Base-by-base conservation (phyloP, 2,329 filamentous ascomycete species). In the Alternaria gansuensis region DNA sequence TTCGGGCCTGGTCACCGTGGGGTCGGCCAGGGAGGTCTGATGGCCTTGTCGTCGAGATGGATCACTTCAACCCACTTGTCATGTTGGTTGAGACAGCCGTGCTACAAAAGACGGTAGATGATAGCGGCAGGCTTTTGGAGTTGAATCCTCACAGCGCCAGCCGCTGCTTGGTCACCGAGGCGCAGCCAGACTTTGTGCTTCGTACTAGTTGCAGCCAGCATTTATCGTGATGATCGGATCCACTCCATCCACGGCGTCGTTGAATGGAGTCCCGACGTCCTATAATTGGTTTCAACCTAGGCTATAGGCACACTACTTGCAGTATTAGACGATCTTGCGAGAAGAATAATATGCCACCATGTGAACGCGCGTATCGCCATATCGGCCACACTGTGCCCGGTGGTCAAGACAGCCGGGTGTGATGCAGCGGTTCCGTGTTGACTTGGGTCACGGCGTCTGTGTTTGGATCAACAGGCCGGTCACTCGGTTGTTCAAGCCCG, bases 1-100 rank as follows among this genome's bases (percentile, higher is more conserved):
- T 66, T 73, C 53, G 36, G 60, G 74, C 57, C 55, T 71, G 72
- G 72, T 67, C 52, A 62, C 68, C 68, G 72, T 75, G 71, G 70
- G 69, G 71, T 70, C 55, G 51, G 54, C 52, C 55, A 34, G 39
- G 59, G 60, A 61, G 60, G 54, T 29, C 51, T 62, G 61, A 59
- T 63, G 61, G 62, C 50, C 57, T 54, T 52, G 58, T 62, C 49
- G 48, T 53, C 41, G 40, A 59, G 51, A 43, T 56, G 57, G 45
- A 63, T 56, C 48, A 52, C 50, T 54, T 43, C 45, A 24, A 34
- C 54, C 62, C 55, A 46, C 57, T 63, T 62, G 59, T 63, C 62
- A 60, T 62, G 45, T 51, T 56, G 51, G 50, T 51, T 53, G 49
- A 55, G 52, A 49, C 45, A 57, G 45, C 24, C 44, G 54, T 54